Conservation (phyloP, 306 rosid genomes). For the Mucuna pruriens region DNA sequence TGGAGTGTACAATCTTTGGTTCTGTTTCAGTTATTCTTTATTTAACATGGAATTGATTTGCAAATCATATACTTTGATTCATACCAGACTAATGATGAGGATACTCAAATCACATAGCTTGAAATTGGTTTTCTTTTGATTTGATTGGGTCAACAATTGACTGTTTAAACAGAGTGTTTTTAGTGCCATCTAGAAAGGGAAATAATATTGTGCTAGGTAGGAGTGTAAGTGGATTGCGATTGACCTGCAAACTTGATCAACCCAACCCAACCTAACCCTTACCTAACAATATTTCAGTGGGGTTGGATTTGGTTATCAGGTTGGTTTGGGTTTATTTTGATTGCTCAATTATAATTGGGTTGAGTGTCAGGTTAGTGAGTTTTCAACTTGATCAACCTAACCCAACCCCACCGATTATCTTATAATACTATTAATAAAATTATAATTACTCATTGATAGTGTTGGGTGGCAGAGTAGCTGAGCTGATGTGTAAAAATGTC, state of each 20-base stretch:
- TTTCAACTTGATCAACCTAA: too few relatives aligned
- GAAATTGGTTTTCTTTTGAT: not conserved
- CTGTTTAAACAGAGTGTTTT: not conserved
- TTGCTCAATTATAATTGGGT: too few relatives aligned
- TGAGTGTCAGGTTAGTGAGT: too few relatives aligned
- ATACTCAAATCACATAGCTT: not conserved
- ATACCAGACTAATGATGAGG: conserved; percentile 4
- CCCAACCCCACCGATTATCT: too few relatives aligned
- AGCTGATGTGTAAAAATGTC: not conserved
- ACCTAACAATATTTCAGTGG: too few relatives aligned
- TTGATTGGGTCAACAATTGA: conserved; percentile 11
- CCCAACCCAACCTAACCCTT: too few relatives aligned
- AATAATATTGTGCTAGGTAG: conserved; percentile 32
- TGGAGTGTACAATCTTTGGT: not conserved
- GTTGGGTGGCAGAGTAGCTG: conserved; percentile 14
- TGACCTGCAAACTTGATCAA: too few relatives aligned
- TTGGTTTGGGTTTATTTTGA: too few relatives aligned
- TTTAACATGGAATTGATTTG: conserved; percentile 14
- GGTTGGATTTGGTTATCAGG: too few relatives aligned
- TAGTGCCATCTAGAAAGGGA: conserved; percentile 1
- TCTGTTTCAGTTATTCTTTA: not conserved
- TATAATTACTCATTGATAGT: too few relatives aligned
- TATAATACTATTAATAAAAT: too few relatives aligned
- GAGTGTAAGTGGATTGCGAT: too few relatives aligned
- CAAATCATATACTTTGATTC: not conserved